Base-by-base conservation (phyloP, 2,329 filamentous ascomycete species). In the Exophiala alcalophila region DNA sequence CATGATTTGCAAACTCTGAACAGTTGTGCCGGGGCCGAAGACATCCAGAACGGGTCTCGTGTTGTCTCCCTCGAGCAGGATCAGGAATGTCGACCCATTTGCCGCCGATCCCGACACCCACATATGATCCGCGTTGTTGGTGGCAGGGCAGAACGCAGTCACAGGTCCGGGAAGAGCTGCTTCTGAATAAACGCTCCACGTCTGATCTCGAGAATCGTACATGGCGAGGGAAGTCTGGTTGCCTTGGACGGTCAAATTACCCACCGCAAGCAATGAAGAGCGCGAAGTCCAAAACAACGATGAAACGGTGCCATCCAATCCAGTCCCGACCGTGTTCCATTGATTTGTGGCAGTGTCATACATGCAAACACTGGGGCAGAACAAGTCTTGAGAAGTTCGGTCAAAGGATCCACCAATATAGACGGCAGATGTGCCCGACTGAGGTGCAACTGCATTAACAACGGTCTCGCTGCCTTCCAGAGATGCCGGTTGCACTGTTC, bases 361-460 rank as follows among this genome's bases (percentile, higher is more conserved):
- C 46, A 84, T 71, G 65, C 92, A 98, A 16, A 98, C 77, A 32
- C 80, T 82, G 3, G 84, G 81, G 61, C 92, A 98, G 28, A 79
- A 81, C 20, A 97, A 75, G 4, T 84, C 83, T 19, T 92, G 92
- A 12, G 89, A 92, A 21, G 77, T 79, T 8, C 39, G 26, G n/a
- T 79, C 72, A 59, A 97, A 98, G 7, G 77, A 80, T 21, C 92
- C 92, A 25, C 84, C 91, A 21, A 98, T 84, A 59, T 85, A 98
- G 9, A 98, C 73, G 36, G 92, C 80, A 1, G 75, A 72, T 12
- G 80, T 81, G 40, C 76, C 77, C 0, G 86, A 85, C 41, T 83
- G 83, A 6, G 82, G 73, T 8, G 80, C 77, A 54, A 98, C 88
- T 19, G 85, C 72, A 44, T 87, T 84, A 28, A 97, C 89, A 2